Evolutionary conservation across 768 basidiomycete genomes (phyloP).

Genomic region (Lactifluus volemus): DNA sequence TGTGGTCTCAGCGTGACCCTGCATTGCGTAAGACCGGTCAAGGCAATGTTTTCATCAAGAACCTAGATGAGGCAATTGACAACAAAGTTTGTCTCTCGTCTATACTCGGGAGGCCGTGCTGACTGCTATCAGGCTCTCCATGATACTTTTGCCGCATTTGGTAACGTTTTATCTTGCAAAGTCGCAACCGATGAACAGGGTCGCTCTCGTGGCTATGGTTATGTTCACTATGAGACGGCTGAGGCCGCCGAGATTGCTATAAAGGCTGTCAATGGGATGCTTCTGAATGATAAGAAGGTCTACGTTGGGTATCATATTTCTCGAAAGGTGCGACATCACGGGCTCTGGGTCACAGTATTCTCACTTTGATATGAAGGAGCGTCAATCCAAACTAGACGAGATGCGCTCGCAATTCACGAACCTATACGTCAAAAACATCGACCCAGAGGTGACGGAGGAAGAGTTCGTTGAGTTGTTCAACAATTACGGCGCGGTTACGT

Average conservation of each 20-base stretch:
- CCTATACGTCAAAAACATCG: conserved; percentile 96
- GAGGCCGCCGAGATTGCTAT: conserved; percentile 95
- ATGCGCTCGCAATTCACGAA: conserved; percentile 97
- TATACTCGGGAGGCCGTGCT: not conserved
- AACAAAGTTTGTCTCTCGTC: conserved; percentile 61
- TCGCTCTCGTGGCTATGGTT: conserved; percentile 94
- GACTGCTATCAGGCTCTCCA: conserved; percentile 69
- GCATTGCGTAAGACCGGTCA: conserved; percentile 98
- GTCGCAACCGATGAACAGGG: conserved; percentile 96
- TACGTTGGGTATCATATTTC: conserved; percentile 97
- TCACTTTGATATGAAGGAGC: conserved; percentile 48
- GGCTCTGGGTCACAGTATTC: not conserved
- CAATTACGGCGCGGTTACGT: conserved; percentile 76
- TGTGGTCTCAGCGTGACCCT: conserved; percentile 99
- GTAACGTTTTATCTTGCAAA: conserved; percentile 98
- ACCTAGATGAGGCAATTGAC: conserved; percentile 93
- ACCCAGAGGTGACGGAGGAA: conserved; percentile 71
- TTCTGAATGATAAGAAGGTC: conserved; percentile 99
- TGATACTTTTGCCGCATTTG: conserved; percentile 98
- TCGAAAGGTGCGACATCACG: conserved; percentile 57
- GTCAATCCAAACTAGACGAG: conserved; percentile 97
- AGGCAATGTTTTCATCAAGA: conserved; percentile 99
- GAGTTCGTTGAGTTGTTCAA: conserved; percentile 81
- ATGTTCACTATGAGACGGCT: conserved; percentile 97
- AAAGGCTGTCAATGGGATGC: conserved; percentile 98